A percentile compares a stretch with the other conserved stretches of the same genome.
phyloP scores from a whole-genome alignment of 2,329 filamentous ascomycete species.

The Fusarium multiceps region DNA sequence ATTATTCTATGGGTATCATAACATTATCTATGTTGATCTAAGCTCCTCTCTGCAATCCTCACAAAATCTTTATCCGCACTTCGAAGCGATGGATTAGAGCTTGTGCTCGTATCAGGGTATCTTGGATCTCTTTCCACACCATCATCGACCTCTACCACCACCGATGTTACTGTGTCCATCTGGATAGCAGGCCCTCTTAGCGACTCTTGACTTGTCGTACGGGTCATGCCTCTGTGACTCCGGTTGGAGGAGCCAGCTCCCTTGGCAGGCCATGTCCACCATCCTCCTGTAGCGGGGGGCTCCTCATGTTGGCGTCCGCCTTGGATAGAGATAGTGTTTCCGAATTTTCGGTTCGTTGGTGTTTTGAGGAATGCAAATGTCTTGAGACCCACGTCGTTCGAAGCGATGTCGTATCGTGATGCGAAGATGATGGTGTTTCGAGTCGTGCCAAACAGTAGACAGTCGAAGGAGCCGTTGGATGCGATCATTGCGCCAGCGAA shows the following conservation, averaged over 20 bases:
- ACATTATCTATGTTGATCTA: constrained; percentile 10
- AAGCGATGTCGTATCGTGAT: constrained; percentile 50
- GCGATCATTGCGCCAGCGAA: constrained; percentile 69
- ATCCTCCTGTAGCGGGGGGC: constrained; percentile 34
- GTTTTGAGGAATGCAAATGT: constrained; percentile 64
- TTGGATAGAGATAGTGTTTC: constrained; percentile 56
- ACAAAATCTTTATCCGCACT: constrained; percentile 45
- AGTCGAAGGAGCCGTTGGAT: constrained; percentile 66
- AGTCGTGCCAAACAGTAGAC: constrained; percentile 64
- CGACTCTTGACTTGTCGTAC: constrained; percentile 49
- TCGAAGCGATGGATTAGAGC: constrained; percentile 43
- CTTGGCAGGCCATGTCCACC: constrained; percentile 45
- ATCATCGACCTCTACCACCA: constrained; percentile 55
- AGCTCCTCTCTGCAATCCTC: constrained; percentile 10
- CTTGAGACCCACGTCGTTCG: constrained; percentile 60
- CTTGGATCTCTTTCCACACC: constrained; percentile 41
- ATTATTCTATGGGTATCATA: background rate
- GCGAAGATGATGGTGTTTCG: constrained; percentile 64
- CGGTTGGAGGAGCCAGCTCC: constrained; percentile 9
- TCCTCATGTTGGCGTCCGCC: constrained; percentile 42
- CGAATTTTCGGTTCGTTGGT: constrained; percentile 51
- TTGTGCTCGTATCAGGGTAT: constrained; percentile 41
- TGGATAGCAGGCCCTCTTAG: constrained; percentile 55
- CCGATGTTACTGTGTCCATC: constrained; percentile 57
- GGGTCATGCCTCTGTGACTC: constrained; percentile 22